These are phyloP conservation scores for Suhomyces maxii DNA, from an alignment of 1,139 yeast genomes.

Conservation along the genomic window DNA sequence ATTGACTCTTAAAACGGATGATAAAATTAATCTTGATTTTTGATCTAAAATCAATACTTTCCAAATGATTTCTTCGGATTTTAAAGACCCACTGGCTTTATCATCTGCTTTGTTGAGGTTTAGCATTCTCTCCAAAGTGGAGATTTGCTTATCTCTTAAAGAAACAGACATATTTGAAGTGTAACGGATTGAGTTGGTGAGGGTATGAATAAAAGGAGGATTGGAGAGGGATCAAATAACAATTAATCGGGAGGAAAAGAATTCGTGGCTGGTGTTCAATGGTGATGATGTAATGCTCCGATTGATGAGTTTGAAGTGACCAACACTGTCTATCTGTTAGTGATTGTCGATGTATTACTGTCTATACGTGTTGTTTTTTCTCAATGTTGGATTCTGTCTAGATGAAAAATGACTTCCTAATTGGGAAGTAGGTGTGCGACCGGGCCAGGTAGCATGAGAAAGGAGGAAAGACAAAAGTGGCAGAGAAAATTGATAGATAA, in stretches of 20 bases:
- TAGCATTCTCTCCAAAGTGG: slow-evolving; percentile 77
- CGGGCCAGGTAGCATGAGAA: background rate
- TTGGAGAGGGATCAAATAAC: background rate
- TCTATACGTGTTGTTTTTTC: slow-evolving; percentile 5
- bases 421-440: slow-evolving; percentile 10
- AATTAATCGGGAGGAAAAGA: background rate
- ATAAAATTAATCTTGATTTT: slow-evolving; percentile 79
- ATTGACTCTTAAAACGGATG: slow-evolving; percentile 86
- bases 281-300: background rate
- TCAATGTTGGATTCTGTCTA: slow-evolving; percentile 1
- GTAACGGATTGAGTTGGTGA: background rate
- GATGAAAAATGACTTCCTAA: slow-evolving; percentile 13
- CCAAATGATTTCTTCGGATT: slow-evolving; percentile 73
- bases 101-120: slow-evolving; percentile 66
- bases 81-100: slow-evolving; percentile 47
- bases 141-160: slow-evolving; percentile 41
- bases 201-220: background rate
- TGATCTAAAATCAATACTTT: slow-evolving; percentile 86
- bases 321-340: background rate
- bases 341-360: background rate
- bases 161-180: slow-evolving; percentile 2
- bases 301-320: background rate
- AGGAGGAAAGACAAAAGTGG: no score
- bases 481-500: no score
- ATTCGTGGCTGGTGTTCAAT: background rate